phyloP scores from a whole-genome alignment of 495 filamentous ascomycete genomes.

The Xeromyces bisporus region DNA sequence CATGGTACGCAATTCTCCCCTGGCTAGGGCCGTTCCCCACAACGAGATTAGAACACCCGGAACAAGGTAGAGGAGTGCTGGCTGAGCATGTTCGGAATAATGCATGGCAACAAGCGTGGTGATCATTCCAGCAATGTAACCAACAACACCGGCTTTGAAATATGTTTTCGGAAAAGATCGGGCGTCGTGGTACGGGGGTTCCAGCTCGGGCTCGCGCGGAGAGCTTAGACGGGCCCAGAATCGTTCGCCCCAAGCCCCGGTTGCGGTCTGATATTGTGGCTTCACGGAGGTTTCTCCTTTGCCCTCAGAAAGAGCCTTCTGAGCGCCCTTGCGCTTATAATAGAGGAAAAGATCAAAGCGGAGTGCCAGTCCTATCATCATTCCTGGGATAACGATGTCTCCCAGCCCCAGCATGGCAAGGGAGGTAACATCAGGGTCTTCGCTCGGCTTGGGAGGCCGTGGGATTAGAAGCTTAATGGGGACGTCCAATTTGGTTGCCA shows the following conservation, averaged over 20 bases:
- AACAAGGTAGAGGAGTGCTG: slow-evolving; percentile 84
- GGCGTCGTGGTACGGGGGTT: slow-evolving; percentile 26
- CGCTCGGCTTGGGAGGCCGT: slow-evolving; percentile 31
- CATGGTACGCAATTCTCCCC: slow-evolving; percentile 55
- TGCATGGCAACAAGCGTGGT: slow-evolving; percentile 63
- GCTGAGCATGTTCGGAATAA: slow-evolving; percentile 65
- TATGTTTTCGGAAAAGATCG: slow-evolving; percentile 66
- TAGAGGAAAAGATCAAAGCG: slow-evolving; percentile 79
- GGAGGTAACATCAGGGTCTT: slow-evolving; percentile 23
- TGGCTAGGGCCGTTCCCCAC: slow-evolving; percentile 60
- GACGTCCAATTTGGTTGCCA: slow-evolving; percentile 76
- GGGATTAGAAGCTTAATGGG: slow-evolving; percentile 89
- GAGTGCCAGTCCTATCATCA: slow-evolving; percentile 74
- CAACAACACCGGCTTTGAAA: slow-evolving; percentile 61
- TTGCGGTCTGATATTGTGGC: slow-evolving; percentile 40
- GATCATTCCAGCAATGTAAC: slow-evolving; percentile 69
- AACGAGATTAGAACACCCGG: slow-evolving; percentile 61
- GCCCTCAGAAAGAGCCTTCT: slow-evolving; percentile 20
- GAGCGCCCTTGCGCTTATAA: slow-evolving; percentile 44
- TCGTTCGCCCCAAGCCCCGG: slow-evolving; percentile 64
- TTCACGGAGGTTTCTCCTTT: slow-evolving; percentile 24
- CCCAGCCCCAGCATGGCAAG: slow-evolving; percentile 83
- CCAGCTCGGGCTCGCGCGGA: slow-evolving; percentile 12
- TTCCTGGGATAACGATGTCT: slow-evolving; percentile 86
- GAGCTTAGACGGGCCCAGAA: slow-evolving; percentile 49